Conservation (phyloP, 768 basidiomycete genomes). For the Trametopsis cervina region DNA sequence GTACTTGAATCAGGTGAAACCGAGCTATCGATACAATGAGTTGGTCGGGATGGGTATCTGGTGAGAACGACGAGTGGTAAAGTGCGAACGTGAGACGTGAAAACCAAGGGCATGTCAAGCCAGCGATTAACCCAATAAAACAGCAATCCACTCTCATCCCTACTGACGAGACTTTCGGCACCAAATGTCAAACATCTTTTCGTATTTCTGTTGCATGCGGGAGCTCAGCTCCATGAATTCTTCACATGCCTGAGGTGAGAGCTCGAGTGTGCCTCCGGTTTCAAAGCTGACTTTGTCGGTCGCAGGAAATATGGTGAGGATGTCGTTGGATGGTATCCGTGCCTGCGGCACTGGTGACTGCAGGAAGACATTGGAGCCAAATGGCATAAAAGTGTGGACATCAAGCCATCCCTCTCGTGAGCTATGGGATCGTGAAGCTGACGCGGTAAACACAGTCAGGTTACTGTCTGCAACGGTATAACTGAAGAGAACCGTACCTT, state of each 20-base stretch:
- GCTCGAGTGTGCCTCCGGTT: slow-evolving; percentile 36
- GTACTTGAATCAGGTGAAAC: background rate
- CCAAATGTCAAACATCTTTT: slow-evolving; percentile 37
- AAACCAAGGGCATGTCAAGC: background rate
- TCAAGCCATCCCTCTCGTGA: slow-evolving; percentile 54
- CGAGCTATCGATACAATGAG: background rate
- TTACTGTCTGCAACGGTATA: background rate
- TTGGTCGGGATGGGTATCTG: background rate
- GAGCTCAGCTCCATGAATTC: slow-evolving; percentile 50
- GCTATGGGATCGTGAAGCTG: slow-evolving; percentile 52
- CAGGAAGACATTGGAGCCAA: slow-evolving; percentile 62
- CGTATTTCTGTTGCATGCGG: slow-evolving; percentile 47
- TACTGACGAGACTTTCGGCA: background rate
- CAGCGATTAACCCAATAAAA: background rate
- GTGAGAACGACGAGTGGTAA: background rate
- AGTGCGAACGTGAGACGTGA: background rate
- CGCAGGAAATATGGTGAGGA: slow-evolving; percentile 52
- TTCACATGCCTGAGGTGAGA: slow-evolving; percentile 50
- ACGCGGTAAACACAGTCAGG: background rate
- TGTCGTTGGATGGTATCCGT: slow-evolving; percentile 52
- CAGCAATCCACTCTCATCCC: background rate
- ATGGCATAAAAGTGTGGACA: slow-evolving; percentile 57
- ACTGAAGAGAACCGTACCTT: slow-evolving; percentile 36
- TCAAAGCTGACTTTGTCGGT: slow-evolving; percentile 21
- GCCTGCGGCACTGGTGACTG: slow-evolving; percentile 51